Conservation (phyloP, 257 asterid species). For the Paulownia fortunei region DNA sequence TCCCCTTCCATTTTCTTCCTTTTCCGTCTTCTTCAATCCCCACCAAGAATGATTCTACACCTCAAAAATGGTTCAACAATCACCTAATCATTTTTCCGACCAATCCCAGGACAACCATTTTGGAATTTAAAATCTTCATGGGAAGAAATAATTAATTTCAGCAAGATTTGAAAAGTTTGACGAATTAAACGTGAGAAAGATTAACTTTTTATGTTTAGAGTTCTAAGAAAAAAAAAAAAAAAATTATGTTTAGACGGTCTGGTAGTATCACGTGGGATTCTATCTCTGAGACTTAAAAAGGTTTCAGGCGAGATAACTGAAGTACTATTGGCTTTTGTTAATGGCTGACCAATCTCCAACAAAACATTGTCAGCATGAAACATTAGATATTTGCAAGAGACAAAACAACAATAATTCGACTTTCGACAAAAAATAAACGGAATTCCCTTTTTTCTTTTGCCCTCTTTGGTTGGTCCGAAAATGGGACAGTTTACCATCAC, state of each 20-base stretch:
- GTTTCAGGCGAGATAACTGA: not conserved
- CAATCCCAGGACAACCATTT: constrained; percentile 18
- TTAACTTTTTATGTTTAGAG: not conserved
- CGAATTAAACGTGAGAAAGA: not conserved
- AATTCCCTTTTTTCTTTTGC: not conserved
- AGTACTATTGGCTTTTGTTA: constrained; percentile 18
- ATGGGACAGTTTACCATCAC: not conserved
- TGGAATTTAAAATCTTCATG: not conserved
- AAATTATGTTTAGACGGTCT: not conserved
- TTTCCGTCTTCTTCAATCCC: not conserved
- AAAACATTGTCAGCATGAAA: not conserved
- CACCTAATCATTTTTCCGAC: not conserved
- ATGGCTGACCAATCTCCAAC: not conserved
- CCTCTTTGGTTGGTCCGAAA: not conserved
- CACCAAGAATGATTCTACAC: constrained; percentile 3
- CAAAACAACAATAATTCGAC: not conserved
- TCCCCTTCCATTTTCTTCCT: constrained; percentile 54
- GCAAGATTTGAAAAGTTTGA: not conserved
- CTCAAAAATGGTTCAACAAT: constrained; percentile 6
- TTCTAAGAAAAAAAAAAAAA: no score
- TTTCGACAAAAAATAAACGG: not conserved
- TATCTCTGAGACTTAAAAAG: not conserved
- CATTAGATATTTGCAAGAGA: not conserved
- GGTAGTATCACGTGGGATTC: constrained; percentile 12
- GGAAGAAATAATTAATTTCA: not conserved